phyloP scores from a whole-genome alignment of 2,329 filamentous ascomycete species.

The Paramyrothecium roridum region DNA sequence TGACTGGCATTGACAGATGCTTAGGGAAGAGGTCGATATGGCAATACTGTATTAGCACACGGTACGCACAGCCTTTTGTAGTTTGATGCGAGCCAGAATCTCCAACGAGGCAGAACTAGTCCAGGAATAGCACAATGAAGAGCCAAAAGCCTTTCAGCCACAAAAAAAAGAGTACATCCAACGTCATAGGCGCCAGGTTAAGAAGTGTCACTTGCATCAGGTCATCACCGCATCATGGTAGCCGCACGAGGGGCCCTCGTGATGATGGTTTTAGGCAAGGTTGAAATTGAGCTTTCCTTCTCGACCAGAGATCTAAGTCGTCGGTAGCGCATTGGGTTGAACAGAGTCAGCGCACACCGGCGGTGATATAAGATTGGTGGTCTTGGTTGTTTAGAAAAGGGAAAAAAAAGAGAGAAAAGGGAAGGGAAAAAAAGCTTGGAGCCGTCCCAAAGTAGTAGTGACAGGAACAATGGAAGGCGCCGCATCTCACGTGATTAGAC shows the following conservation, averaged over 20 bases:
- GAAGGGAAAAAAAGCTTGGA: conserved; percentile 7
- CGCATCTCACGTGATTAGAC: no score
- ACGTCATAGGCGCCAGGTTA: conserved; percentile 4
- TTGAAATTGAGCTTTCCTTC: conserved; percentile 45
- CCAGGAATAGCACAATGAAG: no score
- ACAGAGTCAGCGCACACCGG: conserved; percentile 27
- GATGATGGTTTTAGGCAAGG: conserved; percentile 67
- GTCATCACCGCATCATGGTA: conserved; percentile 67
- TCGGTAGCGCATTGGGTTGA: conserved; percentile 37
- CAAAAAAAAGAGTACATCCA: neutral
- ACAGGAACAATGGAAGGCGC: no score
- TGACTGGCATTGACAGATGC: no score
- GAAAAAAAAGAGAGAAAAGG: conserved; percentile 20
- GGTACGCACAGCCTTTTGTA: no score
- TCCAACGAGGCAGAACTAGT: no score
- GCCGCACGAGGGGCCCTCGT: conserved; percentile 63
- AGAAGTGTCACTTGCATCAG: conserved; percentile 59
- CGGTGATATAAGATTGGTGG: conserved; percentile 39
- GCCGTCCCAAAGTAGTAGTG: no score
- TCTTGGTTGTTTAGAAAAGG: conserved; percentile 34
- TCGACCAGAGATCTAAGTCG: conserved; percentile 55
- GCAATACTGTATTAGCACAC: no score
- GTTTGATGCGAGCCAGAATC: no score
- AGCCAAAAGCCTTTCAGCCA: no score
- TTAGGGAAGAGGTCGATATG: no score